Evolutionary conservation across 1,284 basidiomycete species (phyloP).

Genomic region (Leccinum subrobustum): DNA sequence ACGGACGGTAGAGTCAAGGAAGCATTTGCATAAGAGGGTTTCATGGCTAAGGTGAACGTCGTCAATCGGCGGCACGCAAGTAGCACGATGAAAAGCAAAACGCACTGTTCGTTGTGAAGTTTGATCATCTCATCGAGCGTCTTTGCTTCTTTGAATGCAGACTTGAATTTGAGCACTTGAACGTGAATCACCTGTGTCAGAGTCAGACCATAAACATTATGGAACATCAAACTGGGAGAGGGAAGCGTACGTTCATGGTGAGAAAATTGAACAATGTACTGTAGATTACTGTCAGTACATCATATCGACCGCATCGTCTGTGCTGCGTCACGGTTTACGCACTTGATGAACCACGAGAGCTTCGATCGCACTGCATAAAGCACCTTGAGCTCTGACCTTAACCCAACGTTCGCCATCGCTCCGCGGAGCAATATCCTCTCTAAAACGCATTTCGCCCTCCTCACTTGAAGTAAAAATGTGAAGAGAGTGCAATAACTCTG

Average conservation of each 20-base stretch:
- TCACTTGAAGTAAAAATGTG: slow-evolving; percentile 74
- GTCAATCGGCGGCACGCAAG: background rate
- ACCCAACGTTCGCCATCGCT: slow-evolving; percentile 33
- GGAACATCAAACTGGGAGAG: background rate
- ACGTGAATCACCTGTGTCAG: slow-evolving; percentile 62
- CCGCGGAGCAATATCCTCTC: slow-evolving; percentile 66
- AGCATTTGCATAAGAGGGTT: slow-evolving; percentile 60
- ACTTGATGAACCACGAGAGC: slow-evolving; percentile 84
- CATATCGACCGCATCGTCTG: background rate
- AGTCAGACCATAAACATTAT: background rate
- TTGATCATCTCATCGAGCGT: slow-evolving; percentile 78
- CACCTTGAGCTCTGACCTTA: slow-evolving; percentile 52
- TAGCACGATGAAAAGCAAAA: slow-evolving; percentile 4
- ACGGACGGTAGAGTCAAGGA: slow-evolving; percentile 65
- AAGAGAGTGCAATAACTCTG: slow-evolving; percentile 71
- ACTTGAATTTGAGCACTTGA: slow-evolving; percentile 58
- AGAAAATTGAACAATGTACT: slow-evolving; percentile 76
- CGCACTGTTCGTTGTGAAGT: slow-evolving; percentile 73
- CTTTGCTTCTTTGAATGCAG: slow-evolving; percentile 49
- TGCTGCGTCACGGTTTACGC: slow-evolving; percentile 31
- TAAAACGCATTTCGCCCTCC: slow-evolving; percentile 62
- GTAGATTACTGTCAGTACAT: slow-evolving; percentile 12
- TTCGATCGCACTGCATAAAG: slow-evolving; percentile 75
- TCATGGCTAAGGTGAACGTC: slow-evolving; percentile 46
- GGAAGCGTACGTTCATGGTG: slow-evolving; percentile 59